A percentile compares a stretch with the other conserved stretches of the same genome.
phyloP scores from a whole-genome alignment of 176 grass and related monocot species.

The Bolboschoenus planiculmis region DNA sequence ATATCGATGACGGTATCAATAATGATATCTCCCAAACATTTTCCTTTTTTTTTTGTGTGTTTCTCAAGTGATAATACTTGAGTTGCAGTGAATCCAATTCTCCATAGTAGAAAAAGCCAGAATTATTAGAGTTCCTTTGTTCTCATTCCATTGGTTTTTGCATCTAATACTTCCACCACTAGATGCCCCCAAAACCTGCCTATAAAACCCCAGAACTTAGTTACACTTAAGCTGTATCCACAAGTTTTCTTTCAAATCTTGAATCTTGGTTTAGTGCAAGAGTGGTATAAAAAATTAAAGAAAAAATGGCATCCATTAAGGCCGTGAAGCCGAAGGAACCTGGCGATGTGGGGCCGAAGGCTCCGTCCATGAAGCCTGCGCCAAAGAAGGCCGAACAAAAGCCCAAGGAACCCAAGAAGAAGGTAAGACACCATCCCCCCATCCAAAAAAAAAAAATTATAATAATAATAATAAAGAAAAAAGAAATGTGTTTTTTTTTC shows the following conservation, averaged over 20 bases:
- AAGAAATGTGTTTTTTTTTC: too few species aligned
- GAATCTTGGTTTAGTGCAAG: not conserved
- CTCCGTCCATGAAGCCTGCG: conserved; percentile 3
- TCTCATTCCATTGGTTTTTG: conserved; percentile 16
- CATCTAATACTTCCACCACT: conserved; percentile 7
- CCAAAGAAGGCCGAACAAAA: conserved; percentile 14
- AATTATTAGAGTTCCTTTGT: not conserved
- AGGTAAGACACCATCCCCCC: too few species aligned
- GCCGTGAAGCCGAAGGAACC: not conserved
- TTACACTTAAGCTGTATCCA: not conserved
- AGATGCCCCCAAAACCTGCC: not conserved
- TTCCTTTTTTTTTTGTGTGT: not conserved
- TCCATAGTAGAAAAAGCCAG: too few species aligned
- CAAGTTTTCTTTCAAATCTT: not conserved
- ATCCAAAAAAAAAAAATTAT: too few species aligned
- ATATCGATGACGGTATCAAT: too few species aligned
- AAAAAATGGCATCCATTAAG: conserved; percentile 18
- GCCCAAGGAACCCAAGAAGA: conserved; percentile 25
- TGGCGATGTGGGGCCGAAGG: not conserved
- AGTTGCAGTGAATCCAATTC: too few species aligned
- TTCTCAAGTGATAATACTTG: too few species aligned
- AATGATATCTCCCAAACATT: too few species aligned
- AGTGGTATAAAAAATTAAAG: not conserved
- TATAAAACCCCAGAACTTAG: not conserved
- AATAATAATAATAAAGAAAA: too few species aligned